Evolutionary conservation across 2,329 filamentous ascomycete species (phyloP).

Genomic region (Teratosphaeria destructans): DNA sequence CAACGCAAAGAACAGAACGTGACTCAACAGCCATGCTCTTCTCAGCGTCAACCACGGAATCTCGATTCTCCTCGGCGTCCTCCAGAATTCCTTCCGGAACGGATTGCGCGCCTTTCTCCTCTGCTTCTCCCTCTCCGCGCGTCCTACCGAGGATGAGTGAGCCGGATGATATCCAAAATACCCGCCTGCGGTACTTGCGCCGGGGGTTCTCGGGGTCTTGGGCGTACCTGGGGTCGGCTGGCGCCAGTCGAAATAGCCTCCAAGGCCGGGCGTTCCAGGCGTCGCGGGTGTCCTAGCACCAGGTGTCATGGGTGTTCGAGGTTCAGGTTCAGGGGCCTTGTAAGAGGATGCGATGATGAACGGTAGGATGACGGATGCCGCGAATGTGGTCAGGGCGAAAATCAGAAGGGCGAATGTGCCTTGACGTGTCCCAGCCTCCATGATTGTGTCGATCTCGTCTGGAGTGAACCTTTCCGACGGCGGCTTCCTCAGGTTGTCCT

Average conservation of each 20-base stretch:
- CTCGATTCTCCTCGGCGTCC: constrained; percentile 36
- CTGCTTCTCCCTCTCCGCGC: neutral
- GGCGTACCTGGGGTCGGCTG: constrained; percentile 3
- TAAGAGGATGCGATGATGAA: constrained; percentile 80
- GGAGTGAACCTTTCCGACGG: constrained; percentile 35
- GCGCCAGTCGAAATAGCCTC: constrained; percentile 1
- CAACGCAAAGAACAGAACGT: constrained; percentile 69
- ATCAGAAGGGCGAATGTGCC: constrained; percentile 83
- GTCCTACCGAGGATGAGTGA: neutral
- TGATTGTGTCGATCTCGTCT: constrained; percentile 65
- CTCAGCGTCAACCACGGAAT: constrained; percentile 80
- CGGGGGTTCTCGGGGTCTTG: neutral
- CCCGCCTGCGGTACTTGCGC: neutral
- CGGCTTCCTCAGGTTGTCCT: constrained; percentile 62
- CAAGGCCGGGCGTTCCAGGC: neutral
- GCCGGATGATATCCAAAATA: constrained; percentile 3
- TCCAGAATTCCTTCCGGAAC: neutral
- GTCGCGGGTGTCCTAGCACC: neutral
- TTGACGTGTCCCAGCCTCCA: constrained; percentile 74
- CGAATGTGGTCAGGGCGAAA: constrained; percentile 75
- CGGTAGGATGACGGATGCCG: constrained; percentile 72
- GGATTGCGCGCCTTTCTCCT: neutral
- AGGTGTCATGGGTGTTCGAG: constrained; percentile 28
- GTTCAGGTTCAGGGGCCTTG: constrained; percentile 32
- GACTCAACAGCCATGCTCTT: constrained; percentile 74